Conservation (phyloP, 768 basidiomycete genomes). For the Rhizopogon salebrosus region DNA sequence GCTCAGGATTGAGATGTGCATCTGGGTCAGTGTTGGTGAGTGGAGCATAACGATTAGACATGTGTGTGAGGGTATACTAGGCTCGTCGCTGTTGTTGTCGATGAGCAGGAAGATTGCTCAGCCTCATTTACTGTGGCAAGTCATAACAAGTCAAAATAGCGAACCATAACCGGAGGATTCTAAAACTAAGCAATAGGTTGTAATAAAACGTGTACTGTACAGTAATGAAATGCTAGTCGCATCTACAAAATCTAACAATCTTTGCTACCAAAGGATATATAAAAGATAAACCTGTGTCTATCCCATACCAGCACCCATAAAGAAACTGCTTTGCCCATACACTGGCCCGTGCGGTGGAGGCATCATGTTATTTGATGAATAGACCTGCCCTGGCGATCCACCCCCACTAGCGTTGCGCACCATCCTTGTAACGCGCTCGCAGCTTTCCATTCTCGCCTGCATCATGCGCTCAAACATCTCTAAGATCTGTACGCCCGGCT, state of each 20-base stretch:
- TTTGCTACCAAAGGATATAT: too few species aligned
- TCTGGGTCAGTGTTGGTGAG: slow-evolving; percentile 52
- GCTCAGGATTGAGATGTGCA: slow-evolving; percentile 42
- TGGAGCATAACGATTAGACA: slow-evolving; percentile 64
- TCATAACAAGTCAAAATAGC: too few species aligned
- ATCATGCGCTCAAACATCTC: slow-evolving; percentile 69
- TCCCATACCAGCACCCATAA: not conserved
- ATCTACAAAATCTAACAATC: too few species aligned
- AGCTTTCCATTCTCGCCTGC: slow-evolving; percentile 73
- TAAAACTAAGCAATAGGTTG: too few species aligned
- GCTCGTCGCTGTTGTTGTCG: too few species aligned
- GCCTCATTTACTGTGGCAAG: too few species aligned
- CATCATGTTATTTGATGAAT: not conserved
- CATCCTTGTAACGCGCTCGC: slow-evolving; percentile 57
- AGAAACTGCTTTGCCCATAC: not conserved
- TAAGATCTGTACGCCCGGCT: slow-evolving; percentile 48
- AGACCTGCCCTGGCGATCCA: not conserved
- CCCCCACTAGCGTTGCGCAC: slow-evolving; percentile 40
- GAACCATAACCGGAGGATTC: too few species aligned
- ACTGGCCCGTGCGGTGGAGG: not conserved
- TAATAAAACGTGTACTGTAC: too few species aligned
- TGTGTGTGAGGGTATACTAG: slow-evolving; percentile 8
- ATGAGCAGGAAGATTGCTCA: too few species aligned
- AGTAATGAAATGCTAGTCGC: too few species aligned
- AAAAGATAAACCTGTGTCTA: too few species aligned